These are phyloP conservation scores for Pseudonitzschia multistriata DNA, from an alignment of 108 stramenopile species.

Conservation along the genomic window DNA sequence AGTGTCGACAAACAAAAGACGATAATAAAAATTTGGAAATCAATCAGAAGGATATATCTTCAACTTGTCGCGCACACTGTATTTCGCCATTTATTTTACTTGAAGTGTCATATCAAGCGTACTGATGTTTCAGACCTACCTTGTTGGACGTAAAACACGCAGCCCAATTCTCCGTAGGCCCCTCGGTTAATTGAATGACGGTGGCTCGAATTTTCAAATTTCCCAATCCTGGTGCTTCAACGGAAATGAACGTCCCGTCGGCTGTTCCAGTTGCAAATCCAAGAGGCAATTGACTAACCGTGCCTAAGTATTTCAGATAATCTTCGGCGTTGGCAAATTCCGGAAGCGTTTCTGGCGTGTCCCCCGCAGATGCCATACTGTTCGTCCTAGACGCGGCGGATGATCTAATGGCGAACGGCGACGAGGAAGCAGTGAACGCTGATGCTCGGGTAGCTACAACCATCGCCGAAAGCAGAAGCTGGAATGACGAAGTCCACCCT, in stretches of 20 bases:
- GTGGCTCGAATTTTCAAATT: constrained; percentile 74
- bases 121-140: too few relatives aligned
- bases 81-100: not conserved
- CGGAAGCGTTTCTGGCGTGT: constrained; percentile 61
- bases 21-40: not conserved
- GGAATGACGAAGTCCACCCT: constrained; percentile 1
- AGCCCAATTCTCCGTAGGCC: constrained; percentile 84
- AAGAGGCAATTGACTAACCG: constrained; percentile 58
- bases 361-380: constrained; percentile 1
- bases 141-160: constrained; percentile 84
- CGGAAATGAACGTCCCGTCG: constrained; percentile 72
- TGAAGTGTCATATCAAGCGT: too few relatives aligned
- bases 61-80: not conserved
- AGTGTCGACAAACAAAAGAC: not conserved
- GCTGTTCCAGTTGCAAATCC: constrained; percentile 85
- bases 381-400: not conserved
- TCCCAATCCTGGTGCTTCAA: constrained; percentile 80
- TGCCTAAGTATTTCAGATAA: constrained; percentile 61
- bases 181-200: constrained; percentile 81
- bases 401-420: not conserved
- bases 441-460: not conserved
- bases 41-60: not conserved
- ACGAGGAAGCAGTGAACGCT: not conserved
- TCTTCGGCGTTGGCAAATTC: constrained; percentile 61
- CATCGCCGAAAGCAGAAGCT: not conserved